phyloP scores from a whole-genome alignment of 768 basidiomycete species.

The Leccinum boreale region DNA sequence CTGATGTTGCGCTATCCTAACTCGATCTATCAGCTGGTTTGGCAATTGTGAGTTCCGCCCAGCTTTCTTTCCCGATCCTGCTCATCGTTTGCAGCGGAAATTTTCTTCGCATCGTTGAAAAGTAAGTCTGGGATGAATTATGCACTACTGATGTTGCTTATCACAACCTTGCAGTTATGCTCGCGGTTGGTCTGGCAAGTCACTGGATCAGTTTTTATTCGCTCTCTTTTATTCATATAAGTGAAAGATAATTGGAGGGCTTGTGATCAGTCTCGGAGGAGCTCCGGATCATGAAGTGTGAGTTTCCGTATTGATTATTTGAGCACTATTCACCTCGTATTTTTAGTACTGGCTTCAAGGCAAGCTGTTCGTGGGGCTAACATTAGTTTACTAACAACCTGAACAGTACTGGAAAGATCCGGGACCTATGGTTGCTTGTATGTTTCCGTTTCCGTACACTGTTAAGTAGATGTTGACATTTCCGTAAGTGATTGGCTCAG shows the following conservation, averaged over 20 bases:
- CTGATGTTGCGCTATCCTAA: slow-evolving; percentile 35
- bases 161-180: slow-evolving; percentile 25
- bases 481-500: slow-evolving; percentile 18
- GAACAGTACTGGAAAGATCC: slow-evolving; percentile 23
- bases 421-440: slow-evolving; percentile 24
- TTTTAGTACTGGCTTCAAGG: slow-evolving; percentile 20
- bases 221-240: not conserved
- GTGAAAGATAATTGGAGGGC: slow-evolving; percentile 36
- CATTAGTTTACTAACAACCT: not conserved
- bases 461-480: not conserved
- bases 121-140: slow-evolving; percentile 10
- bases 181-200: slow-evolving; percentile 35
- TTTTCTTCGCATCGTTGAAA: slow-evolving; percentile 22
- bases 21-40: slow-evolving; percentile 18
- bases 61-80: not conserved
- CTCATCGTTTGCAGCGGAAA: slow-evolving; percentile 19
- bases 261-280: slow-evolving; percentile 56
- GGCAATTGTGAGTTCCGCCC: slow-evolving; percentile 17
- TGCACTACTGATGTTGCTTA: not conserved
- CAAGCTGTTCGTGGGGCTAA: not conserved
- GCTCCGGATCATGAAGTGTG: slow-evolving; percentile 47
- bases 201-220: too few relatives aligned
- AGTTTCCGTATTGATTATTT: slow-evolving; percentile 31
- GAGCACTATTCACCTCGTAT: slow-evolving; percentile 4
- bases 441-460: not conserved